These are phyloP conservation scores for Microcyclospora tardicrescens DNA, from an alignment of 2,329 filamentous ascomycete species.

Conservation along the genomic window DNA sequence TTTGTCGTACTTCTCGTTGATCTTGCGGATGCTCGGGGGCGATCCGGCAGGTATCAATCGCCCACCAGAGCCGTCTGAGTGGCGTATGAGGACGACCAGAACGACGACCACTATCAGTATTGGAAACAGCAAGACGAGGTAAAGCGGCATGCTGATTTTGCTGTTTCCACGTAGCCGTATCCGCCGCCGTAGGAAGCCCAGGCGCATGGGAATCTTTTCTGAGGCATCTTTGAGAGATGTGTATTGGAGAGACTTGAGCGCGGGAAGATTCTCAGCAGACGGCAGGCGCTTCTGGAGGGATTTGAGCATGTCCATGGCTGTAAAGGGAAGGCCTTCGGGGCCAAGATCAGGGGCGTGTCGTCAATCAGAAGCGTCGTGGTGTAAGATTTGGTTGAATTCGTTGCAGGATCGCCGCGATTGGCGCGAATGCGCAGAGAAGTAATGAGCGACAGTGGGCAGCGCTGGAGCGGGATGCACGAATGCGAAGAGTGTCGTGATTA, in stretches of 20 bases:
- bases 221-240: constrained; percentile 25
- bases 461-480: too few species aligned
- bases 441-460: too few species aligned
- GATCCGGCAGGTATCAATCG: constrained; percentile 80
- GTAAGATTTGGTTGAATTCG: too few species aligned
- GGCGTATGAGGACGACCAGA: constrained; percentile 74
- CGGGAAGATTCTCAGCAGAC: constrained; percentile 30
- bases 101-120: constrained; percentile 84
- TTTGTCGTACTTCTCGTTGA: constrained; percentile 93
- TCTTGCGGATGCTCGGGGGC: constrained; percentile 78
- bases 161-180: constrained; percentile 86
- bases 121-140: constrained; percentile 85
- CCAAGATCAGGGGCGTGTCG: too few species aligned
- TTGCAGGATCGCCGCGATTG: too few species aligned
- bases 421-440: too few species aligned
- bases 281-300: constrained; percentile 34
- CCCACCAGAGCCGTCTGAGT: constrained; percentile 68
- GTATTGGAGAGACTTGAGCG: constrained; percentile 28
- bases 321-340: too few species aligned
- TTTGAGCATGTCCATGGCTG: constrained; percentile 30
- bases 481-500: too few species aligned
- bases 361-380: too few species aligned
- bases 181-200: constrained; percentile 75
- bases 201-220: constrained; percentile 35
- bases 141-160: constrained; percentile 79